phyloP scores from a whole-genome alignment of 2,329 filamentous ascomycete genomes.

The Phoma sp. region DNA sequence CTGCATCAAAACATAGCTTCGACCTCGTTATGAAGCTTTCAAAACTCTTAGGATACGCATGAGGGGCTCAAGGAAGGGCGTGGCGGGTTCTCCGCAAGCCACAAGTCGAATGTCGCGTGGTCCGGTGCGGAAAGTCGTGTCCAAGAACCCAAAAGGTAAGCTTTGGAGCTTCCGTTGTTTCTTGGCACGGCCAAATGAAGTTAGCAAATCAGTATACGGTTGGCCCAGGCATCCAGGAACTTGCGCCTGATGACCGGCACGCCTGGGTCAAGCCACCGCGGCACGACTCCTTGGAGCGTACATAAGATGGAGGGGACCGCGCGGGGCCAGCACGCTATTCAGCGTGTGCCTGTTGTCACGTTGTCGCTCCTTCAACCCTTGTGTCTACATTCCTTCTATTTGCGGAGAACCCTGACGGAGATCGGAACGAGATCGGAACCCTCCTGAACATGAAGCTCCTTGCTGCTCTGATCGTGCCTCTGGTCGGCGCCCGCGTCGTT shows the following conservation, averaged over 20 bases:
- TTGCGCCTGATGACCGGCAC: conserved; percentile 10
- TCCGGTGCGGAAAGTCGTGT: neutral
- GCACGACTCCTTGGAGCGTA: conserved; percentile 1
- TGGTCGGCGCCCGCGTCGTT: conserved; percentile 15
- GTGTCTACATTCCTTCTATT: neutral
- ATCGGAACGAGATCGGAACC: neutral
- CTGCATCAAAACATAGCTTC: neutral
- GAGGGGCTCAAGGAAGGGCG: neutral
- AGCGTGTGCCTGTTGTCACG: neutral
- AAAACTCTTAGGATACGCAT: neutral
- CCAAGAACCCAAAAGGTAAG: neutral
- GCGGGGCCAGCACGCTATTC: conserved; percentile 1
- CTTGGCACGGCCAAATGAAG: conserved; percentile 5
- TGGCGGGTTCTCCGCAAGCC: neutral
- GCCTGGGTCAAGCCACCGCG: conserved; percentile 17
- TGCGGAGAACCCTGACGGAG: conserved; percentile 6
- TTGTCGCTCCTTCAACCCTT: neutral
- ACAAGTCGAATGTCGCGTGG: neutral
- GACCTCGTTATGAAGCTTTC: neutral
- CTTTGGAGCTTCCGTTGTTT: conserved; percentile 7
- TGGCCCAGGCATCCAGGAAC: conserved; percentile 13
- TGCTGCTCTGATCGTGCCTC: conserved; percentile 16
- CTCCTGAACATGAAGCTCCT: conserved; percentile 12
- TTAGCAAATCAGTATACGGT: conserved; percentile 12
- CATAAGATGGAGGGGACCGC: conserved; percentile 10